phyloP scores from a whole-genome alignment of 2,329 filamentous ascomycete species.

The Sporothrix humicola region DNA sequence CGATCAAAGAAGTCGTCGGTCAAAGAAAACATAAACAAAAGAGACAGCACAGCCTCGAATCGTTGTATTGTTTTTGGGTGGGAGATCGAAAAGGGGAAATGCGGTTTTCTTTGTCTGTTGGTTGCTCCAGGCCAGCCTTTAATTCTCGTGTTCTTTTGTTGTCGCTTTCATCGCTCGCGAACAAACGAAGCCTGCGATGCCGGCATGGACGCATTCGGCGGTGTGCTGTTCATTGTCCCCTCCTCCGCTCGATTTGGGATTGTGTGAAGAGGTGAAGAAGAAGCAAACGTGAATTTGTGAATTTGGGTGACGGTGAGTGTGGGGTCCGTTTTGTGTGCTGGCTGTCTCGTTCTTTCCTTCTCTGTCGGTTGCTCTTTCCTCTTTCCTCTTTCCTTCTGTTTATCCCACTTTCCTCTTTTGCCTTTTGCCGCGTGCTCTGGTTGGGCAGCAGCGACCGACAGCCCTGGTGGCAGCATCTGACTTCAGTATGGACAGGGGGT shows the following conservation, averaged over 20 bases:
- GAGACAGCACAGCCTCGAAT: not conserved
- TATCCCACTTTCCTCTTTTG: conserved; percentile 12
- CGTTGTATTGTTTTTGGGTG: conserved; percentile 5
- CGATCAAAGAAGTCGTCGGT: not conserved
- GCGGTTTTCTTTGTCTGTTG: conserved; percentile 17
- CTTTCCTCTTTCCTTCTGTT: not conserved
- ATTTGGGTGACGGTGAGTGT: conserved; percentile 2
- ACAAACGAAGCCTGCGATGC: conserved; percentile 25
- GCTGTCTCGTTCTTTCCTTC: not conserved
- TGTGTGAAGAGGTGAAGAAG: not conserved
- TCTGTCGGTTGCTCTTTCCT: not conserved
- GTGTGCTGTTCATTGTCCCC: conserved; percentile 32
- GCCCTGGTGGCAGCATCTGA: conserved; percentile 5
- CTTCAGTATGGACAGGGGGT: not conserved
- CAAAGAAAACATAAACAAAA: conserved; percentile 22
- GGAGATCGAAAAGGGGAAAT: not conserved
- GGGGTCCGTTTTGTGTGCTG: conserved; percentile 9
- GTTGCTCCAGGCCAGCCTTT: not conserved
- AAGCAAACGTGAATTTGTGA: not conserved
- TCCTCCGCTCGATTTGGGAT: conserved; percentile 5
- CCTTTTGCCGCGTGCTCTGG: conserved; percentile 1
- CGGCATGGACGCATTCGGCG: conserved; percentile 36
- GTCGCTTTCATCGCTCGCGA: conserved; percentile 12
- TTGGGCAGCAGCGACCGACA: conserved; percentile 27
- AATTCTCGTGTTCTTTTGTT: not conserved